Base-by-base conservation (phyloP, 495 filamentous ascomycete genomes). In the Penicillium desertorum region DNA sequence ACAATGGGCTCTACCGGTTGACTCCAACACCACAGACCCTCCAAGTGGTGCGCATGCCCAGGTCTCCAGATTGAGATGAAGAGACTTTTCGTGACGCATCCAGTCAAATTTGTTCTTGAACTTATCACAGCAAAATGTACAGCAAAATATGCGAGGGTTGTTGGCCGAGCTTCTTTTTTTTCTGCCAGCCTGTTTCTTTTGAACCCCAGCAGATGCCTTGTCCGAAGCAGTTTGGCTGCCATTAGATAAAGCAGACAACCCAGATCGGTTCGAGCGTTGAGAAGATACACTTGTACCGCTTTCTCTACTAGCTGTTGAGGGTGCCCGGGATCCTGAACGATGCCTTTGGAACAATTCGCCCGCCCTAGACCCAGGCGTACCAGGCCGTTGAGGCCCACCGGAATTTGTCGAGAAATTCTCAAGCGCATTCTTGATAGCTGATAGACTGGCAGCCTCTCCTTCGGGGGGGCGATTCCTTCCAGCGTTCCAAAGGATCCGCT, bases 61-160 rank as follows among this genome's bases (percentile, higher is more conserved):
- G 30, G 86, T 83, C 63, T 91, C 88, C 0, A 91, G 77, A 10
- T 81, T 85, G 42, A 91, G 64, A 68, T 91, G 88, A 22, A 90
- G 69, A 4, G 86, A 86, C 60, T 90, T 91, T 64, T 91, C 88
- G 65, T 91, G 88, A 39, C 88, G 76, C 55, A 88, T 82, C 88
- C 88, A 91, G 69, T 91, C 88, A 67, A 89, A 88, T 63, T 89
- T 90, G 23, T 82, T 88, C 58, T 85, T 81, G 73, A 90, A 91
- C 1, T 82, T 84, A 49, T 90, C 87, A 6, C 86, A 88, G 67
- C 88, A 91, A 72, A 91, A 91, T 2, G 88, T 91, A 65, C 88
- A 91, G 64, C 89, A 86, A 68, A 85, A 91, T 29, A 56, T 56
- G 1, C 57, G 61, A 5, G 61, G 47, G n/a, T 32, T 12, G 12